These are phyloP conservation scores for Toxoplasma gondii DNA, from an alignment of 169 alveolate species.

Conservation along the genomic window DNA sequence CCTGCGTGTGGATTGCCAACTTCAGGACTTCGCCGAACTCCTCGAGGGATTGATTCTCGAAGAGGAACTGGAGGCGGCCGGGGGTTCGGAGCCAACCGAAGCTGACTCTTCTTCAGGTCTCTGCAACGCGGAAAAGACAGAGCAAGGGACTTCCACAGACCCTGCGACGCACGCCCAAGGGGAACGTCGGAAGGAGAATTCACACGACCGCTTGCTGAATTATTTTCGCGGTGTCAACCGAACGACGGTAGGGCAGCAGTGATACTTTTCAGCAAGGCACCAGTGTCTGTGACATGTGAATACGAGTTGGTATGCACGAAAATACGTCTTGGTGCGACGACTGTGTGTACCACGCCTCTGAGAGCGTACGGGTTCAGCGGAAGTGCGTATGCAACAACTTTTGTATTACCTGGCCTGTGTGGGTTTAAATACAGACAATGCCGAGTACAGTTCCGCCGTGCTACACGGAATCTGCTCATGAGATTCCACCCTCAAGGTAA, in stretches of 20 bases:
- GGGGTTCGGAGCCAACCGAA: not conserved
- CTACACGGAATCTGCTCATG: not conserved
- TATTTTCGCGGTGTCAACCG: not conserved
- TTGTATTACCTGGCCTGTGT: not conserved
- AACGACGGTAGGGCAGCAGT: not conserved
- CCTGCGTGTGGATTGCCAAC: not conserved
- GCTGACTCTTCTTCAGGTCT: too few species aligned
- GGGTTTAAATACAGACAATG: not conserved
- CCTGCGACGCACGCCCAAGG: too few species aligned
- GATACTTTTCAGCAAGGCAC: too few species aligned
- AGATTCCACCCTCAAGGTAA: not conserved
- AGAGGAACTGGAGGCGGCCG: not conserved
- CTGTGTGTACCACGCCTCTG: too few species aligned
- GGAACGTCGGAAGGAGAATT: not conserved
- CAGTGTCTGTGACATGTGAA: too few species aligned
- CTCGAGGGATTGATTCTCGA: not conserved
- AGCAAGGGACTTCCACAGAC: too few species aligned
- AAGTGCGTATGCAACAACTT: too few species aligned
- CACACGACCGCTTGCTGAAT: not conserved
- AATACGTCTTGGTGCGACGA: too few species aligned
- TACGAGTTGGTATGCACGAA: too few species aligned
- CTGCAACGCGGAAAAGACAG: too few species aligned
- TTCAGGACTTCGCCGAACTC: constrained; percentile 11
- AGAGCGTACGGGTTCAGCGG: too few species aligned
- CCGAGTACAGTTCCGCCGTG: not conserved